A percentile compares a stretch with the other conserved stretches of the same genome.
Evolutionary conservation across 257 asterid species (phyloP).

Genomic region (Coffea canephora): DNA sequence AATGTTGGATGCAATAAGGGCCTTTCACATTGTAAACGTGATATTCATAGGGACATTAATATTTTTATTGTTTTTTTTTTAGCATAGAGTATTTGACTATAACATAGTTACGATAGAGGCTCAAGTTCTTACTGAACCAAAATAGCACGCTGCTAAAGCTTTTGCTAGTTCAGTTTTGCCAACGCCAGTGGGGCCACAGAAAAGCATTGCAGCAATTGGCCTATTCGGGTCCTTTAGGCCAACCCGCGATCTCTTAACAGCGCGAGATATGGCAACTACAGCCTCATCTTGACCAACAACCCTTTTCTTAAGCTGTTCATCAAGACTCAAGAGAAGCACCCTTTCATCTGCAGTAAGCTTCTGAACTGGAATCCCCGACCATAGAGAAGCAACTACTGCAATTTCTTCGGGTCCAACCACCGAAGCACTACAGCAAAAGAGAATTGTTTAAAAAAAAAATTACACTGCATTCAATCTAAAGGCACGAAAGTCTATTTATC

Average conservation of each 20-base stretch:
- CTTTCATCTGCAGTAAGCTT: slow-evolving; percentile 86
- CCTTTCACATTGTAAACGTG: too few species aligned
- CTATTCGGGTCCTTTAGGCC: slow-evolving; percentile 91
- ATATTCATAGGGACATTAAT: too few species aligned
- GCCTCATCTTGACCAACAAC: slow-evolving; percentile 99
- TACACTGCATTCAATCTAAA: slow-evolving; percentile 4
- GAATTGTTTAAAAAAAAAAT: slow-evolving; percentile 10
- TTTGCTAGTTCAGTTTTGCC: slow-evolving; percentile 96
- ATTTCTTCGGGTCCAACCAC: slow-evolving; percentile 89
- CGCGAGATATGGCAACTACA: slow-evolving; percentile 81
- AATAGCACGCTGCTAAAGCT: slow-evolving; percentile 87
- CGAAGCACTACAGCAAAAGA: slow-evolving; percentile 41
- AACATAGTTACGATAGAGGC: slow-evolving; percentile 4
- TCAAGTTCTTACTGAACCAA: slow-evolving; percentile 80
- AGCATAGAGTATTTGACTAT: too few species aligned
- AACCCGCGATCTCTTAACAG: slow-evolving; percentile 95
- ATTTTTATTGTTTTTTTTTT: too few species aligned
- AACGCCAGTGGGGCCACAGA: slow-evolving; percentile 99
- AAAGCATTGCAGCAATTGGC: slow-evolving; percentile 97
- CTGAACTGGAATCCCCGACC: slow-evolving; percentile 90
- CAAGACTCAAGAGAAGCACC: slow-evolving; percentile 68
- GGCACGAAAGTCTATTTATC: slow-evolving; percentile 19
- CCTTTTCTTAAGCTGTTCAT: slow-evolving; percentile 85
- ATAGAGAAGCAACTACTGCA: slow-evolving; percentile 88
- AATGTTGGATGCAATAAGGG: neutral